Evolutionary conservation across 768 basidiomycete species (phyloP), one percentile per base, ranked within the genome.

Genomic region (Cyclocybe cylindracea): DNA sequence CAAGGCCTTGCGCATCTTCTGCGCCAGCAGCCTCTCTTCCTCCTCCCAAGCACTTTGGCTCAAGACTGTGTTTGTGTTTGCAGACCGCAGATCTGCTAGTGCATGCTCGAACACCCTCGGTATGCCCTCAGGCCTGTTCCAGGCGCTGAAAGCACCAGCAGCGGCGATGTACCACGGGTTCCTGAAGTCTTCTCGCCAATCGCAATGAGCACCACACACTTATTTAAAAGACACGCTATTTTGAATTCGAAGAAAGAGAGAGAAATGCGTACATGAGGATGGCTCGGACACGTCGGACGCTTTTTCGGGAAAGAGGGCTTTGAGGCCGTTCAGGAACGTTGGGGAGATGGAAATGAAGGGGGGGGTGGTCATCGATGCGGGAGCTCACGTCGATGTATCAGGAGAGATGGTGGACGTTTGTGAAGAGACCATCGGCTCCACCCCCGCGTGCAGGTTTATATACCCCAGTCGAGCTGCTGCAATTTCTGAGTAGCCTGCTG

Each of bases 91-190:
- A 42, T 83, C 79, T 2, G 69, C 50, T 40, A 83, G 59, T 2
- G 73, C 83, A 53, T 78, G 68, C 39, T 77, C 58, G 61, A 84
- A 84, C 5, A 87, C 78, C 39, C 63, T 60, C 6, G 83, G 80
- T 33, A 86, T 78, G 2, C 70, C 83, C 24, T 85, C 83, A 3
- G 84, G 77, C 34, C 68, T 69, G 58, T 87, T 88, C 61, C 78
- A 77, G 5, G 82, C 79, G 53, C 75, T 76, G 61, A 84, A 85
- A 1, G 78, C 73, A 31, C 84, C 78, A 6, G 78, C 77, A 2
- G 82, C 74, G 34, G 85, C 69, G 40, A 85, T 71, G 51, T 79
- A 82, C 86, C 86, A 87, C 7, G 84, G 78, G 49, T 76, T 83
- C 3, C 42, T 38, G 48, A 61, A 47, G 39, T 61, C 50, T 45